Base-by-base conservation (phyloP, 495 filamentous ascomycete genomes). In the Penicillium macrosclerotiorum region DNA sequence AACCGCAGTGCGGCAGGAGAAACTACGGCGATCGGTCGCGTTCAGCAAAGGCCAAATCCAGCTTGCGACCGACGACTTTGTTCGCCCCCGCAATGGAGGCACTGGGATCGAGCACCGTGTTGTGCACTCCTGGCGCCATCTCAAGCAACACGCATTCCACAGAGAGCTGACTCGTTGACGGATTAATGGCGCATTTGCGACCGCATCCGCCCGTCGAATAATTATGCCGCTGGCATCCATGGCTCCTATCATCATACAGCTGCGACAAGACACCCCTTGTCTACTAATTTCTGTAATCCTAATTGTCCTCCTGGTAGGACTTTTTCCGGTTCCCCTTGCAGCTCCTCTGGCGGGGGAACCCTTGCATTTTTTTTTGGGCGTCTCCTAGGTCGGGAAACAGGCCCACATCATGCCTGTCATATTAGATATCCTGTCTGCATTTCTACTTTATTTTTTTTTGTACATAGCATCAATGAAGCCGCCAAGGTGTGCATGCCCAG, bases 1-100 rank as follows among this genome's bases (percentile, higher is more conserved):
- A 24, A 51, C 55, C 0, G 72, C 72, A 8, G 68, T 75, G 16
- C 67, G 72, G 20, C 60, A 75, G 49, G 72, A 73, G 17, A 72
- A 73, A 52, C 37, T 68, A 39, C 68, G 70, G 11, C 63, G 67
- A 32, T 75, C 72, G 13, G 49, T 61, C 8, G 66, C 70, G 6
- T 47, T 67, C 47, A 65, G 54, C 41, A 72, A 72, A 50, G 69
- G 69, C 23, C 55, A 65, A 26, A 59, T 73, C 19, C 55, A 68
- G 37, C 59, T 60, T 7, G 66, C 64, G 30, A 69, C 64, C 8
- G 68, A 70, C 24, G 64, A 70, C 39, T 68, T 67, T 57, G 59
- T 54, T 8, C 47, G 64, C 41, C 40, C 59, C 5, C 54, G 62
- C 19, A 67, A 63, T 11, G 62, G 63, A 22, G 47, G 61, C 20